Evolutionary conservation across 2,329 filamentous ascomycete genomes (phyloP), one percentile per base, ranked within the genome.

Genomic region (Talaromyces marneffei): DNA sequence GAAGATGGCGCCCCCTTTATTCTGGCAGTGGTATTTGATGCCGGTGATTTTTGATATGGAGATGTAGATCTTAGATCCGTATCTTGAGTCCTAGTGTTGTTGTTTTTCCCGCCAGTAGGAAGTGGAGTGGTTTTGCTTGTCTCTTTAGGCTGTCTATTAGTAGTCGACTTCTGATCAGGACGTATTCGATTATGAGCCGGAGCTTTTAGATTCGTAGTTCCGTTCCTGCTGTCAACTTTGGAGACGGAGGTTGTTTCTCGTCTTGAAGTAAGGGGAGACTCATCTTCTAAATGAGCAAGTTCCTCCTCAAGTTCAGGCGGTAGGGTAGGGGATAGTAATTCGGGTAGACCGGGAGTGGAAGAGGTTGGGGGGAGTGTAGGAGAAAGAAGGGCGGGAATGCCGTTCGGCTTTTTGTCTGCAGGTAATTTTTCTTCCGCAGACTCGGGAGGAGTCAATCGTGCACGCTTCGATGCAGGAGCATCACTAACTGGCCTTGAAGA

Each of bases 321-420:
- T 3, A 86, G 74, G 14, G 82, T 84, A 3, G 83, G 83, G 4
- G 84, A 86, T n/a, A 86, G 72, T 37, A 85, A 76, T 9, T 78
- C 76, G 10, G 83, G 83, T 18, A 85, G 70, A 59, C 70, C 75
- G 27, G 72, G 71, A 20, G 66, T 68, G 59, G 63, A 62, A 25
- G 80, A 71, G 46, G 77, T 76, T 25, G 78, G 77, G 27, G 72
- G 81, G 64, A 78, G 71, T 23, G 73, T 75, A 33, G 74, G 74
- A 27, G 74, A 76, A 39, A 76, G 65, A 35, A 78, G 70, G 37
- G 68, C 69, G 27, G 76, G 76, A 23, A 78, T 68, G 23, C 65
- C 63, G 53, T 68, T 69, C 5, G 63, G 37, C 12, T 39, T 57
- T 14, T 48, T 60, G 60, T 68, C 65, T 56, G 70, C 33, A 64